Evolutionary conservation across 75 land plant genomes (phyloP), one percentile per base, ranked within the genome.

Genomic region (Pseudotsuga menziesii): DNA sequence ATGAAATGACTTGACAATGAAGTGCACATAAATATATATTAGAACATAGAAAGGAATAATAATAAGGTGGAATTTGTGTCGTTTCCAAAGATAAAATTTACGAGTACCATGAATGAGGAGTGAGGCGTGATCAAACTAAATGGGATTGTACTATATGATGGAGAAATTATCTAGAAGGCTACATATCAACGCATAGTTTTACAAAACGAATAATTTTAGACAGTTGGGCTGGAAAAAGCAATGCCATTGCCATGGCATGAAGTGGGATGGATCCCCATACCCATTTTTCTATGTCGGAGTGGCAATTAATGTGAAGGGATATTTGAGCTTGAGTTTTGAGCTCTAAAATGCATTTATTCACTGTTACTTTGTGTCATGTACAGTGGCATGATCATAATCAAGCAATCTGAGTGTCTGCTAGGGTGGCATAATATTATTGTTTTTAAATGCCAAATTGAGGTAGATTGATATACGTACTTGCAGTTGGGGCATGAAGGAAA

Each of bases 141-240:
- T 64, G 69, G 69, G 39, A 29, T 19, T 29, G 39, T 17, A 32
- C 32, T 17, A 14, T 2, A 0, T 32, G 7, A 64, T 15, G 69
- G 15, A 13, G 35, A 26, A 26, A 61, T 61, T 15, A 61, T 61
- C 64, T 26, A 36, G 25, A 64, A 17, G 39, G 39, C 69, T 29
- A 64, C 69, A 61, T 61, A 61, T 32, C 69, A 64, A 6, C 17
- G 36, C 35, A 19, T 64, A 36, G 29, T 64, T 29, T 64, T 36
- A 32, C 69, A 64, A 64, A 64, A 64, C 39, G 69, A 32, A 11
- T 17, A 64, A 29, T 64, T 64, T 64, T n/a, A 39, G 69, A 64
- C 69, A 36, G 69, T 64, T 64, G 69, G 39, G 69, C 14, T 64
- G 69, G 69, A 36, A 64, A 64, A 64, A 64, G 69, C 69, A 64